Evolutionary conservation across 441 rosid genomes (phyloP).

Genomic region (Corymbia citriodora): DNA sequence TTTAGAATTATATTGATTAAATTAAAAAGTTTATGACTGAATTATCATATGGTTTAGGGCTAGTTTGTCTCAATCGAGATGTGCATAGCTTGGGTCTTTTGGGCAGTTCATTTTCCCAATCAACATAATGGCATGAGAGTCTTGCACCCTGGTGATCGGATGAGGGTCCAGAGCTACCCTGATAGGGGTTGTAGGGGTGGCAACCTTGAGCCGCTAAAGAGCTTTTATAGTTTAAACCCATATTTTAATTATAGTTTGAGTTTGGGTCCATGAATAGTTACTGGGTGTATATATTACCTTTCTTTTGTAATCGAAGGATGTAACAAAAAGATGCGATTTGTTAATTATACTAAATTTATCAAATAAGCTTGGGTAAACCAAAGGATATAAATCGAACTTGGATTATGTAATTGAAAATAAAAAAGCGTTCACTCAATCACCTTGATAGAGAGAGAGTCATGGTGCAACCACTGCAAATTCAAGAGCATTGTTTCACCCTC

Average conservation of each 20-base stretch:
- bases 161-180: too few species aligned
- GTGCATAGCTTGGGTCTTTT: neutral
- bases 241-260: too few species aligned
- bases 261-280: too few species aligned
- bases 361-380: neutral
- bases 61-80: fast-evolving
- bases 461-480: neutral
- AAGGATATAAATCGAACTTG: neutral
- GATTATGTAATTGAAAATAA: neutral
- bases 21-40: neutral
- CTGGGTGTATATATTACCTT: too few species aligned
- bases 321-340: too few species aligned
- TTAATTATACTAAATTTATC: neutral
- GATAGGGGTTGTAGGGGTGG: too few species aligned
- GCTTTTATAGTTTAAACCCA: too few species aligned
- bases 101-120: too few species aligned
- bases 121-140: too few species aligned
- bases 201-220: too few species aligned
- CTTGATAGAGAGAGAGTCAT: neutral
- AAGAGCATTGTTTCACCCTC: neutral
- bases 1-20: neutral
- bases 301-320: too few species aligned
- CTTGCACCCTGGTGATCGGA: too few species aligned
- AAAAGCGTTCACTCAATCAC: fast-evolving
- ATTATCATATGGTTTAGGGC: fast-evolving